Conservation (phyloP, 177 flowering plant genomes). For the Tripterygium wilfordii region DNA sequence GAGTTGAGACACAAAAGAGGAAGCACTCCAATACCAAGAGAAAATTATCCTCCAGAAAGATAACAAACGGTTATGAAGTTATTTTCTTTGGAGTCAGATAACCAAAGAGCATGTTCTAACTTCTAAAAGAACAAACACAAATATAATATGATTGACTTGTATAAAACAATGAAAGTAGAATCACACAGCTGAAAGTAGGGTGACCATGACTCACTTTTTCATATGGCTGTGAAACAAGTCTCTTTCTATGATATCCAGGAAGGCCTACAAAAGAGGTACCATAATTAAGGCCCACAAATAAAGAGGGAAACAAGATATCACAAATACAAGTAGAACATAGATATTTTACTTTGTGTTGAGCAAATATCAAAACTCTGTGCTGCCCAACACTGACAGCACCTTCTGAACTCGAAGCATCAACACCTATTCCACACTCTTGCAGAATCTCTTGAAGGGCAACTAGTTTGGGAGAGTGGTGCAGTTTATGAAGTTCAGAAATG, state of each 20-base stretch:
- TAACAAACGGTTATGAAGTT: too few relatives aligned
- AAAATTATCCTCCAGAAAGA: too few relatives aligned
- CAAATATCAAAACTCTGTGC: constrained; percentile 93
- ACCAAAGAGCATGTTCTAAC: too few relatives aligned
- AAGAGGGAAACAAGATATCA: background rate
- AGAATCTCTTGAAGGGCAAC: constrained; percentile 94
- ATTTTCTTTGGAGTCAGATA: too few relatives aligned
- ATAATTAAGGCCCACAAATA: constrained; percentile 1
- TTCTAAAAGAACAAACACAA: too few relatives aligned
- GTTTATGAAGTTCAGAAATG: constrained; percentile 65
- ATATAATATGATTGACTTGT: too few relatives aligned
- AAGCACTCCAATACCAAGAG: too few relatives aligned
- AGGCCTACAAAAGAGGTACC: constrained; percentile 53
- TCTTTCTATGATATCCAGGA: constrained; percentile 90
- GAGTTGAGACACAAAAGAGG: too few relatives aligned
- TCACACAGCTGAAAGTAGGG: too few relatives aligned
- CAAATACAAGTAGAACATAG: constrained; percentile 2
- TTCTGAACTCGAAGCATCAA: constrained; percentile 71
- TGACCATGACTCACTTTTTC: constrained; percentile 78
- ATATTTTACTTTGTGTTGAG: constrained; percentile 82
- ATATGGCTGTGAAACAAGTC: constrained; percentile 85
- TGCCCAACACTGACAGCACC: constrained; percentile 60
- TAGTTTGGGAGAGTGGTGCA: constrained; percentile 90
- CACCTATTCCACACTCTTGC: constrained; percentile 98
- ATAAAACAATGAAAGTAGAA: too few relatives aligned